Evolutionary conservation across 1,139 yeast species (phyloP), one percentile per base, ranked within the genome.

Genomic region (Candida smagusa): DNA sequence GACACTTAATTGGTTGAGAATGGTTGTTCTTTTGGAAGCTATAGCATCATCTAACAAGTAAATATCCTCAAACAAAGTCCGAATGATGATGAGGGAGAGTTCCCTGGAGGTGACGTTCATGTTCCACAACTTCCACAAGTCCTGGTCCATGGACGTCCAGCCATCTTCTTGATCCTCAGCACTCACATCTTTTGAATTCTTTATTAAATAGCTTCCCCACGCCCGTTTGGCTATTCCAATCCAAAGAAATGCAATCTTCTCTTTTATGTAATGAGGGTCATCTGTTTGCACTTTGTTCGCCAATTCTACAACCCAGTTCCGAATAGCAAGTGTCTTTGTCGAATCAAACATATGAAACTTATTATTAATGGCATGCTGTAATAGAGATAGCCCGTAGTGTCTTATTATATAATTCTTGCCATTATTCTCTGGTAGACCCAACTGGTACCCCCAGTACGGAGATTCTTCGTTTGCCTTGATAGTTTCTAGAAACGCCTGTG

Each of bases 41-140:
- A 87, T 76, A 13, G 96, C 85, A 54, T 92, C 98, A 50, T 92
- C 98, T 37, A 92, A 71, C 37, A 92, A 67, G 54, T 89, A 94
- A n/a, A 90, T 78, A 56, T 94, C 98, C 62, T 94, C 99, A 54
- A 92, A 92, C 28, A 94, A 64, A 1, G 95, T 88, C 51, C 96
- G 72, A 47, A 87, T 76, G 7, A 92, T 84, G 24, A 86, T 78
- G 24, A 92, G 65, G 2, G 92, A 73, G 35, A 94, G 65, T 53
- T 89, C 96, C 44, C 96, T 73, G 6, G 85, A 70, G 11, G 78
- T 75, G 22, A 73, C 63, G 41, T 76, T 77, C 40, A 66, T 65
- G 39, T 76, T 72, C 97, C 97, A 94, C 50, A 92, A 64, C 38
- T 74, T 73, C 54, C 82, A 75, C 33, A 92, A 68, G 47, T 83